Conservation (phyloP, 371 early-diverging fungal species). For the Sporodiniella umbellata region DNA sequence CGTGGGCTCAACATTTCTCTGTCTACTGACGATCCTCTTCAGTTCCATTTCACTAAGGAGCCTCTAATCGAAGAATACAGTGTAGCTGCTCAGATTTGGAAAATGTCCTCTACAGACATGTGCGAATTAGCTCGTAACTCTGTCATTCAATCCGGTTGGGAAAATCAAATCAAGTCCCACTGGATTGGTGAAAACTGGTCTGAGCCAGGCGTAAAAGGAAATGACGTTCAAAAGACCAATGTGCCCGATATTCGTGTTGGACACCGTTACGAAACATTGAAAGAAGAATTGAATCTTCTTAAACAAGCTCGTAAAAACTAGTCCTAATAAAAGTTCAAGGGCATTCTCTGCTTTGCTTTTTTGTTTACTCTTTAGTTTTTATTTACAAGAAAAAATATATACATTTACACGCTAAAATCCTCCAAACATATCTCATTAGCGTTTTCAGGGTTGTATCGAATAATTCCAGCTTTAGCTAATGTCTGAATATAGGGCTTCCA, state of each 20-base stretch:
- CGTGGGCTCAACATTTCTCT: constrained; percentile 95
- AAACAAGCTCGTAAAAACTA: constrained; percentile 9
- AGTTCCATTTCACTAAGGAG: constrained; percentile 98
- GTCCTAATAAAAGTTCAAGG: neutral
- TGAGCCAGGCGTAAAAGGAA: constrained; percentile 79
- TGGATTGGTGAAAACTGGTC: constrained; percentile 90
- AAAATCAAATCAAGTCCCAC: constrained; percentile 83
- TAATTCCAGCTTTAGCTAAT: constrained; percentile 50
- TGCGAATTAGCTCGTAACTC: constrained; percentile 97
- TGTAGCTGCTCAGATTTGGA: constrained; percentile 99
- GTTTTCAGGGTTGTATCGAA: constrained; percentile 53
- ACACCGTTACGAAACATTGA: constrained; percentile 84
- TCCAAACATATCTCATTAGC: constrained; percentile 36
- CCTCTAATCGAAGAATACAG: constrained; percentile 99
- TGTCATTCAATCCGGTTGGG: constrained; percentile 94
- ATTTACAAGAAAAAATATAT: neutral
- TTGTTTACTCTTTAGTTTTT: too few relatives aligned
- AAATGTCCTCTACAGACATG: constrained; percentile 92
- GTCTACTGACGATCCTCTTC: constrained; percentile 98
- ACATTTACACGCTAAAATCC: constrained; percentile 29
- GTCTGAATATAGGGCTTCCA: constrained; percentile 60
- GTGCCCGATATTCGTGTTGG: constrained; percentile 91
- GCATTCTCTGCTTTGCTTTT: too few relatives aligned
- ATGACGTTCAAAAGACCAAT: constrained; percentile 94
- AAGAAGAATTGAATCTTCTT: constrained; percentile 74